These are phyloP conservation scores for Fusarium sp. DNA, from an alignment of 2,329 filamentous ascomycete genomes.

Conservation along the genomic window DNA sequence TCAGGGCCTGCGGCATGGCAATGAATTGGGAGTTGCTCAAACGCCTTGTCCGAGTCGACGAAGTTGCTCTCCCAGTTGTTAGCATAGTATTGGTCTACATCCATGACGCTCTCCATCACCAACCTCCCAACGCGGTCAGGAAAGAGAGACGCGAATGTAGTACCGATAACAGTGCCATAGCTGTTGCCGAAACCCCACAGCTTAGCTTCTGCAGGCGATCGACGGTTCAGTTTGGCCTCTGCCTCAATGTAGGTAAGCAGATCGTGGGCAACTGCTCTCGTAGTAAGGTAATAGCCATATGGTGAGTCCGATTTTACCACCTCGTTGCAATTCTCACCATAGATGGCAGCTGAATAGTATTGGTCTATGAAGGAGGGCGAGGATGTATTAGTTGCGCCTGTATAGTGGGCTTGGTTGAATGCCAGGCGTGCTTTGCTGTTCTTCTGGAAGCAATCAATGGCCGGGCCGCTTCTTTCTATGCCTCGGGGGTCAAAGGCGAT, in stretches of 20 bases:
- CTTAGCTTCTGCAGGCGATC: neutral
- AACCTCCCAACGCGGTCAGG: conserved; percentile 35
- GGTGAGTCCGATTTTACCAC: neutral
- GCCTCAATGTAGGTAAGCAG: neutral
- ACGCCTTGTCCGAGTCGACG: neutral
- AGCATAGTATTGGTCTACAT: neutral
- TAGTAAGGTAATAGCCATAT: conserved; percentile 2
- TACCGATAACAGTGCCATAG: conserved; percentile 39
- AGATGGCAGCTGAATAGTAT: neutral
- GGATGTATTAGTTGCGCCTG: neutral
- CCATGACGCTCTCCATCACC: conserved; percentile 18
- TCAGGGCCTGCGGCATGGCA: neutral
- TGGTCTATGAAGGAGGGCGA: neutral
- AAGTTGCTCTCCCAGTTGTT: neutral
- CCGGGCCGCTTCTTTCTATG: neutral
- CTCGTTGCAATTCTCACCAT: neutral
- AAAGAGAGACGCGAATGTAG: conserved; percentile 41
- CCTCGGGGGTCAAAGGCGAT: conserved; percentile 3
- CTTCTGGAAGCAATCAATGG: neutral
- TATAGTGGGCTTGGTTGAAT: neutral
- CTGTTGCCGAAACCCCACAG: neutral
- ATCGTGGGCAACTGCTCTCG: neutral
- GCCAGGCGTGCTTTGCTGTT: neutral
- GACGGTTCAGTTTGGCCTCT: neutral
- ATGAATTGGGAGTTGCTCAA: neutral